phyloP scores from a whole-genome alignment of 768 basidiomycete genomes.

The Hirschioporus abietinus region DNA sequence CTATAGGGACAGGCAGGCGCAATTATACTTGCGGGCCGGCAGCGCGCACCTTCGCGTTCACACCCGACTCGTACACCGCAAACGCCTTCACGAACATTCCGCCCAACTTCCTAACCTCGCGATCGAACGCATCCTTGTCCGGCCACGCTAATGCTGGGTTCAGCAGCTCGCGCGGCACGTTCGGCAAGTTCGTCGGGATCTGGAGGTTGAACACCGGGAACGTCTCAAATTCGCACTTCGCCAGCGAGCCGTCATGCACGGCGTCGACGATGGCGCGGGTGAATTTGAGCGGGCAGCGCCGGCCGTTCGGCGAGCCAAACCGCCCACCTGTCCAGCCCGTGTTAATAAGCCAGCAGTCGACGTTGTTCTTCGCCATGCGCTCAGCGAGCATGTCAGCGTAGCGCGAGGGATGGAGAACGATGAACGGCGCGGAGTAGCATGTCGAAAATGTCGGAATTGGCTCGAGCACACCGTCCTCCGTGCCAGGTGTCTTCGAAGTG shows the following conservation, averaged over 20 bases:
- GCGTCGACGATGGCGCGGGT: conserved; percentile 96
- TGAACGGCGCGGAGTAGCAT: conserved; percentile 99
- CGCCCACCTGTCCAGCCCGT: conserved; percentile 96
- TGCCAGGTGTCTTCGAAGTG: conserved; percentile 98
- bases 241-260: conserved; percentile 90
- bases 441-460: conserved; percentile 99
- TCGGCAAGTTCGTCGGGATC: conserved; percentile 77
- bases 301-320: conserved; percentile 68
- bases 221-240: conserved; percentile 79
- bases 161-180: conserved; percentile 87
- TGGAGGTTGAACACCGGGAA: conserved; percentile 80
- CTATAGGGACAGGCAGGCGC: background rate
- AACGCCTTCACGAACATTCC: conserved; percentile 96
- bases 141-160: conserved; percentile 86
- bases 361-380: conserved; percentile 83
- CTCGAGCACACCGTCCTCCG: conserved; percentile 96
- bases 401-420: conserved; percentile 91
- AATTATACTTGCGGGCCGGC: conserved; percentile 57
- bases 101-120: conserved; percentile 82
- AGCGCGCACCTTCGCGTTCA: conserved; percentile 69
- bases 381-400: conserved; percentile 98
- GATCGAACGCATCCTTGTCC: conserved; percentile 83
- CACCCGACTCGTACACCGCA: conserved; percentile 84
- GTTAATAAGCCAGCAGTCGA: conserved; percentile 98
- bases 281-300: conserved; percentile 93